A percentile compares a stretch with the other conserved stretches of the same genome.
Conservation (phyloP, 768 basidiomycete species). For the Russula earlei region DNA sequence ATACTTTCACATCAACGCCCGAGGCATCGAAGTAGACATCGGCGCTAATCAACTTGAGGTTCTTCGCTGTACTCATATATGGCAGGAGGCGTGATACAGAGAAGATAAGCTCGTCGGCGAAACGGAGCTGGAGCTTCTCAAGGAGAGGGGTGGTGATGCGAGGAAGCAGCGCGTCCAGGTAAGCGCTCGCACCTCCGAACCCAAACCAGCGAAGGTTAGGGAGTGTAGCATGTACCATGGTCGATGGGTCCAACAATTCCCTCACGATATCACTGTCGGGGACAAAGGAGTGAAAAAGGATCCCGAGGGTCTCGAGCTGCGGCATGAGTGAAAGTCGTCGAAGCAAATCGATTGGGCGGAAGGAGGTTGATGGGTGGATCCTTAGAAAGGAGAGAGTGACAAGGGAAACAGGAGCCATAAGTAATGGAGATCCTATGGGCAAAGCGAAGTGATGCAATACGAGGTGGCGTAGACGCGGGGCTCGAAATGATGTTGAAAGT, state of each 20-base stretch:
- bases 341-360: neutral
- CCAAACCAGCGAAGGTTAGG: neutral
- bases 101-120: neutral
- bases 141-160: neutral
- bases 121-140: neutral
- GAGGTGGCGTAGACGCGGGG: no score
- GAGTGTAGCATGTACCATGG: neutral
- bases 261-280: neutral
- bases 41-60: neutral
- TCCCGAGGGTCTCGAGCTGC: neutral
- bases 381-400: no score
- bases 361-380: no score
- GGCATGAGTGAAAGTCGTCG: neutral
- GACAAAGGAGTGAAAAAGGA: neutral
- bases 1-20: no score
- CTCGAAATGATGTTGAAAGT: no score
- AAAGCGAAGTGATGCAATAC: no score
- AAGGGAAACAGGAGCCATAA: neutral
- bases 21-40: neutral
- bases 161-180: neutral
- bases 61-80: neutral
- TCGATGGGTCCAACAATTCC: neutral
- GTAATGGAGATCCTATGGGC: no score
- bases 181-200: neutral
- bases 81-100: neutral